Conservation (phyloP, 345 rosid species). For the Acer campestre region DNA sequence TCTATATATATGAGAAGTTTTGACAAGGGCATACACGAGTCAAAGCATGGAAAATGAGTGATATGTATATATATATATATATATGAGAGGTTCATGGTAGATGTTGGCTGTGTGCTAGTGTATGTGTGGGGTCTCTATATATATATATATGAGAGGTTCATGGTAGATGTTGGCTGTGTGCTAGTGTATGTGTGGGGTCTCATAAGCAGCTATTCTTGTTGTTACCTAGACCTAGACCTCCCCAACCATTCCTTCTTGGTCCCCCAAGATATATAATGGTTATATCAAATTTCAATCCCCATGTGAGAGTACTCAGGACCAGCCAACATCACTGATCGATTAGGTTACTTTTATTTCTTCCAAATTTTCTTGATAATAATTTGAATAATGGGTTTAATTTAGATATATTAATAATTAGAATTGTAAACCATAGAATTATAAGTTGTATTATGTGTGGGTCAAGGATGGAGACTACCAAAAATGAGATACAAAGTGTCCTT, state of each 20-base stretch:
- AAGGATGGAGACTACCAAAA: neutral
- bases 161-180: neutral
- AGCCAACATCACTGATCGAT: neutral
- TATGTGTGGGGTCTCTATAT: too few relatives aligned
- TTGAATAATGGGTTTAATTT: neutral
- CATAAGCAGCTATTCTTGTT: neutral
- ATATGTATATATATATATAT: too few relatives aligned
- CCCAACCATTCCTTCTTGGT: neutral
- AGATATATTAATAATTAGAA: too few relatives aligned
- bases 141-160: neutral
- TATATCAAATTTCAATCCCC: neutral
- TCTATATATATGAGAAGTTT: too few relatives aligned
- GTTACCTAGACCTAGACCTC: neutral
- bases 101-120: too few relatives aligned
- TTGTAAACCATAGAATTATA: too few relatives aligned
- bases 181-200: constrained; percentile 6
- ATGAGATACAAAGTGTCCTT: neutral
- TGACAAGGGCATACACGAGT: too few relatives aligned
- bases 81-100: too few relatives aligned
- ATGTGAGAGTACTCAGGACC: constrained; percentile 2
- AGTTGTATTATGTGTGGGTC: neutral
- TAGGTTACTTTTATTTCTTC: neutral
- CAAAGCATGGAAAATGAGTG: too few relatives aligned
- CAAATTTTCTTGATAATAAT: neutral
- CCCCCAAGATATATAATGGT: constrained; percentile 8